Base-by-base conservation (phyloP, 2,329 filamentous ascomycete species). In the Alternaria triticimaculans region DNA sequence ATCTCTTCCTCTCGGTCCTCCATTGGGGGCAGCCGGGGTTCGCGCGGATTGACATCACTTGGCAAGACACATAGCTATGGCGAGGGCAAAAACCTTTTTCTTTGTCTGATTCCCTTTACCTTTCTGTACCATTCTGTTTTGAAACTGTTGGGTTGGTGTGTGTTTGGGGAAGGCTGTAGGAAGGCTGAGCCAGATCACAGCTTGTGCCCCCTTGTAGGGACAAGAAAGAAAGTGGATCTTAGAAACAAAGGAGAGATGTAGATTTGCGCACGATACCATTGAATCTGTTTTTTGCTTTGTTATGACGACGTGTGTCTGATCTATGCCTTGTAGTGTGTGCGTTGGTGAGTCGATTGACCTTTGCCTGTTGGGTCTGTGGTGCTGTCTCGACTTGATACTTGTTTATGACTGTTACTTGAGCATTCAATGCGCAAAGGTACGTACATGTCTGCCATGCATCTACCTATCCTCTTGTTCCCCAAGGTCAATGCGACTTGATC, bases 171-270 rank as follows among this genome's bases (percentile, higher is more conserved):
- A 37, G 49, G 49, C 30, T 53, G 49, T 53, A 53, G 49, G 55
- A 66, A 56, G 67, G 65, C 67, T 68, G 67, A 54, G 67, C 67
- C 67, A 58, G 61, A 64, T 62, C 61, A 49, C 46, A 12, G 43
- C 33, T 33, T 41, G 43, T 21, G 43, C 43, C 23, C 15, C 49
- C 49, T 28, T 53, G 51, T 26, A 33, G 50, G 49, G 49, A 53
- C 49, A 53, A 53, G 49, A 53, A 53, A 37, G 49, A 53, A 53
- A 53, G 49, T 53, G 49, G 28, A 25, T 54, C 49, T 21, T 21
- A 45, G 58, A 51, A 45, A 45, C 37, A 37, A 28, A 44, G 28
- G 45, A 43, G 44, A 18, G 44, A 58, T 58, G 28, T 45, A 61
- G 44, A 45, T 23, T 51, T 51, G 46, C 53, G 53, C 37, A 55